Evolutionary conservation across 331 rosid genomes (phyloP).

Genomic region (Acacia pycnantha): DNA sequence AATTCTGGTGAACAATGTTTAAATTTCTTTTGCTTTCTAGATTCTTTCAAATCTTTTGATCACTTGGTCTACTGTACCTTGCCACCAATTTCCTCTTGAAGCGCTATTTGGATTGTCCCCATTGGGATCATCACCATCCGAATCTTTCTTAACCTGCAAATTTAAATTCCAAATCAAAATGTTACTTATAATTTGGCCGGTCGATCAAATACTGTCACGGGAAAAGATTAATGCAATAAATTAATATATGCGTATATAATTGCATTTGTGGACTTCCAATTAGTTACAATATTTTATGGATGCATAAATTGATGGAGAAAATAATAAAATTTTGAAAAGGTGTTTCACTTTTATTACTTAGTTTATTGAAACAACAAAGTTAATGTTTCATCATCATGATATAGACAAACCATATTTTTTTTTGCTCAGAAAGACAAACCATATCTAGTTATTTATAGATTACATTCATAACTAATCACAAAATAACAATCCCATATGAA

Average conservation of each 20-base stretch:
- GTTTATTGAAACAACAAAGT: not conserved
- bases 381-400: not conserved
- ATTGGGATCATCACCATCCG: slow-evolving; percentile 47
- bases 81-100: slow-evolving; percentile 95
- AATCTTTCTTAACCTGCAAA: slow-evolving; percentile 63
- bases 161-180: not conserved
- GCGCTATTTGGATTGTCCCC: slow-evolving; percentile 54
- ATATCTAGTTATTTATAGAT: not conserved
- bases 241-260: not conserved
- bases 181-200: not conserved
- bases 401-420: no score
- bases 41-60: not conserved
- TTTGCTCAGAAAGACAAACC: no score
- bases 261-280: not conserved
- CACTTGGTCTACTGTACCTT: slow-evolving; percentile 44
- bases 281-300: not conserved
- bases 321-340: not conserved
- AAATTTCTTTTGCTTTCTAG: not conserved
- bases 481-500: not conserved
- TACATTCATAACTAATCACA: not conserved
- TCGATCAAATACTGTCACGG: not conserved
- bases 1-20: not conserved
- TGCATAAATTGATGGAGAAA: not conserved
- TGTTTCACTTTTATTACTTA: not conserved
- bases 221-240: not conserved